Base-by-base conservation (phyloP, 495 filamentous ascomycete genomes). In the Aspergillus biplanus region DNA sequence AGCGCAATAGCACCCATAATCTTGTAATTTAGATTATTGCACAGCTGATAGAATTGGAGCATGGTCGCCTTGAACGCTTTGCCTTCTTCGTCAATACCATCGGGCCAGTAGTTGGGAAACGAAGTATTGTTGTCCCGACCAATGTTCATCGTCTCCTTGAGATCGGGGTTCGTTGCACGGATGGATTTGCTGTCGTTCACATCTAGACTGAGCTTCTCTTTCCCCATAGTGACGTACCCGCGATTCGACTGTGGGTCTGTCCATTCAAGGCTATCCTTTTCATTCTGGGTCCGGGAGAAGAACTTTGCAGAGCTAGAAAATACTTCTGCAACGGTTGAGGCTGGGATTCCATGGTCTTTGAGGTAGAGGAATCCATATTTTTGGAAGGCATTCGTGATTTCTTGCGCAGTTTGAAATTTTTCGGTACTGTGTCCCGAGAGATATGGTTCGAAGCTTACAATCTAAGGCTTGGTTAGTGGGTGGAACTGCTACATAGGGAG, bases 361-460 rank as follows among this genome's bases (percentile, higher is more conserved):
- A 98, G 85, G 74, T 97, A 98, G 70, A 97, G 84, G 76, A 97
- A 98, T 32, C 93, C 93, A 6, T 92, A 90, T 7, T 83, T 87
- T 60, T 90, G 88, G 76, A 97, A 96, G 31, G 91, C 94, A 32
- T 84, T 67, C 21, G 92, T 85, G 62, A 97, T 86, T 44, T 44
- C 39, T 44, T 44, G 39, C 6, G 39, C 39, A 15, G 39, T 44
- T 44, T 44, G 39, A 0, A 15, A 3, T 44, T 44, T 44, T 44
- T 44, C 39, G 5, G 39, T 6, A 15, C 39, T 44, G 6, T 11
- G 0, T 0, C 39, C 39, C 4, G 6, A 44, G 39, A 44, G 39
- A 15, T 5, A 44, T 0, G 39, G 39, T 12, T 11, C n/a, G 39
- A 44, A 44, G 39, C 39, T 44, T 44, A 44, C n/a, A 15, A 44